These are phyloP conservation scores for Haplosporangium sp. DNA, from an alignment of 371 early-diverging fungal species.

Conservation along the genomic window DNA sequence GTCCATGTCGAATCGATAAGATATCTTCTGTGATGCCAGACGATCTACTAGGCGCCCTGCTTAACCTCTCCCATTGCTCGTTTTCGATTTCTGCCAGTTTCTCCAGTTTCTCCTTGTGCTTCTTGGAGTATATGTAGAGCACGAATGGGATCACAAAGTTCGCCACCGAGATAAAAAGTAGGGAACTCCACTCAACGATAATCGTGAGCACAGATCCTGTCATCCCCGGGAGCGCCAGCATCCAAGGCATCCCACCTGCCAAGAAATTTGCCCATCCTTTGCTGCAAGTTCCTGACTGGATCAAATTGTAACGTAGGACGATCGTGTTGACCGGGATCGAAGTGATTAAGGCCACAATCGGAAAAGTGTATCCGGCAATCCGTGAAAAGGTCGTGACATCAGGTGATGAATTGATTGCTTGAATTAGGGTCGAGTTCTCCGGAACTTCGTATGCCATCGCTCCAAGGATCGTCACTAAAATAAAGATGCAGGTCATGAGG, in stretches of 20 bases:
- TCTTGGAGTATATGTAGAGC: slow-evolving; percentile 73
- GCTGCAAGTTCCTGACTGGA: slow-evolving; percentile 63
- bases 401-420: slow-evolving; percentile 56
- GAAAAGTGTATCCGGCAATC: slow-evolving; percentile 74
- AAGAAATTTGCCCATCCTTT: slow-evolving; percentile 65
- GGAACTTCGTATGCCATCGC: slow-evolving; percentile 66
- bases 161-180: slow-evolving; percentile 68
- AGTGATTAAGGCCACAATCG: slow-evolving; percentile 76
- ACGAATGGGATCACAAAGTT: slow-evolving; percentile 80
- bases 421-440: slow-evolving; percentile 57
- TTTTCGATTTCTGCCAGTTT: slow-evolving; percentile 16
- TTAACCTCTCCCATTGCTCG: slow-evolving; percentile 12
- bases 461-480: slow-evolving; percentile 60
- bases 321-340: slow-evolving; percentile 83
- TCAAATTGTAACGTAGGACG: slow-evolving; percentile 73
- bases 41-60: slow-evolving; percentile 1
- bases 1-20: background rate
- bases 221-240: slow-evolving; percentile 65
- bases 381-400: slow-evolving; percentile 67
- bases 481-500: slow-evolving; percentile 61
- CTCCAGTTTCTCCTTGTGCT: slow-evolving; percentile 42
- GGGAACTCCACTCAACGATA: slow-evolving; percentile 61
- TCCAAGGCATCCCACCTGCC: slow-evolving; percentile 63
- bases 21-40: background rate
- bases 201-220: slow-evolving; percentile 51